A percentile compares a stretch with the other conserved stretches of the same genome.
Conservation (phyloP, 306 rosid species). For the Sicyos edulis region DNA sequence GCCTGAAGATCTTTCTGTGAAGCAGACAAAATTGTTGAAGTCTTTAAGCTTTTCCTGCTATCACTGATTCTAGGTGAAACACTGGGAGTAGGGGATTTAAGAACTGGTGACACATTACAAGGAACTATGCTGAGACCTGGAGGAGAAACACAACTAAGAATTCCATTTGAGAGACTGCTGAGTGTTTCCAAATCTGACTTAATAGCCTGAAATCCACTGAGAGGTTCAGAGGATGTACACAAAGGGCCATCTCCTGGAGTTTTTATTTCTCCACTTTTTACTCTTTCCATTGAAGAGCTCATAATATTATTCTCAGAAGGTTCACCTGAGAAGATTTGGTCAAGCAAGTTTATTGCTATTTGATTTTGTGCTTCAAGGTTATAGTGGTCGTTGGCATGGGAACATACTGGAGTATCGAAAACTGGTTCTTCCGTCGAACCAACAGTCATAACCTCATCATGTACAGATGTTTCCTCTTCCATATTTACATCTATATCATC, state of each 20-base stretch:
- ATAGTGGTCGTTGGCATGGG: conserved; percentile 20
- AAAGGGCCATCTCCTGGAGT: conserved; percentile 21
- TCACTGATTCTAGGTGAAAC: conserved; percentile 73
- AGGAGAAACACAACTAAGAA: conserved; percentile 48
- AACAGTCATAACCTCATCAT: conserved; percentile 33
- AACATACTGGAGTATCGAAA: conserved; percentile 15
- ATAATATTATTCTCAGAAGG: conserved; percentile 25
- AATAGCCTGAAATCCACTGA: conserved; percentile 32
- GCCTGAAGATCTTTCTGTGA: conserved; percentile 51
- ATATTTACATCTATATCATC: conserved; percentile 43
- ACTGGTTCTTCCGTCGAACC: conserved; percentile 28
- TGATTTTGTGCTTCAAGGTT: conserved; percentile 32
- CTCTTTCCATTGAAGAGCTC: conserved; percentile 33
- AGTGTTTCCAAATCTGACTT: conserved; percentile 33
- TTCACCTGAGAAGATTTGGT: conserved; percentile 29
- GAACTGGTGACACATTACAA: conserved; percentile 45
- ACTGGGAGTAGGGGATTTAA: conserved; percentile 80
- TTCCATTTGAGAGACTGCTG: conserved; percentile 35
- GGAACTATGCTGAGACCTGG: conserved; percentile 43
- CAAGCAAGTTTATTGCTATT: conserved; percentile 25
- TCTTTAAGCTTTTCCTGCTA: conserved; percentile 86
- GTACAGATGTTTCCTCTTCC: conserved; percentile 44
- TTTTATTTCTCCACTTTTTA: conserved; percentile 36
- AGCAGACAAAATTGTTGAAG: conserved; percentile 64
- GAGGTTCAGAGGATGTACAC: conserved; percentile 34